A percentile compares a stretch with the other conserved stretches of the same genome.
Evolutionary conservation across 208 protist genomes (phyloP).

Genomic region (Leishmania tropica): DNA sequence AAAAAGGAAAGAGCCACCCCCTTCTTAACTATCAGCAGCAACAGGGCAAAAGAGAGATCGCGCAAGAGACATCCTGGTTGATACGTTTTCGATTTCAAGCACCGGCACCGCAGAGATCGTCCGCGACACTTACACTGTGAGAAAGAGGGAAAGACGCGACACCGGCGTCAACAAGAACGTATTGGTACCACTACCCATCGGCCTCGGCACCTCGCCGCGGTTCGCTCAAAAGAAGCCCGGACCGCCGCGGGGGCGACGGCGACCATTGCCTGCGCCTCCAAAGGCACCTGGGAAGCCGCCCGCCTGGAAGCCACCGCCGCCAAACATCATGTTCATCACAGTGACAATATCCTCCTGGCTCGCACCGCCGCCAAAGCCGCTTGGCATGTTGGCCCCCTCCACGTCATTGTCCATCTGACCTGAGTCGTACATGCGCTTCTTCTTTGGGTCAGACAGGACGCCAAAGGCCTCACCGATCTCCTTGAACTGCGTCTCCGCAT

Average conservation of each 20-base stretch:
- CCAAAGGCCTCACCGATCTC: slow-evolving; percentile 86
- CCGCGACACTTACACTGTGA: not conserved
- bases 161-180: not conserved
- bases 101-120: slow-evolving; percentile 4
- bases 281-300: slow-evolving; percentile 23
- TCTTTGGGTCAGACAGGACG: slow-evolving; percentile 87
- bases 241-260: slow-evolving; percentile 33
- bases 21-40: not conserved
- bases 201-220: not conserved
- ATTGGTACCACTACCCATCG: not conserved
- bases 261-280: slow-evolving; percentile 19
- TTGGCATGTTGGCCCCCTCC: slow-evolving; percentile 49
- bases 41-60: not conserved
- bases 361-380: slow-evolving; percentile 23
- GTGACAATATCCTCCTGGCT: slow-evolving; percentile 48
- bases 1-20: not conserved
- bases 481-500: slow-evolving; percentile 90
- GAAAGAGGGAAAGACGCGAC: not conserved
- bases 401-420: slow-evolving; percentile 89
- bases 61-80: not conserved
- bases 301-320: slow-evolving; percentile 12
- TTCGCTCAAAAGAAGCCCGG: slow-evolving; percentile 30
- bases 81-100: not conserved
- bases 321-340: slow-evolving; percentile 76
- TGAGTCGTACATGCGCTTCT: slow-evolving; percentile 91